Conservation (phyloP, 2,329 filamentous ascomycete species). For the Trichophyton verrucosum region DNA sequence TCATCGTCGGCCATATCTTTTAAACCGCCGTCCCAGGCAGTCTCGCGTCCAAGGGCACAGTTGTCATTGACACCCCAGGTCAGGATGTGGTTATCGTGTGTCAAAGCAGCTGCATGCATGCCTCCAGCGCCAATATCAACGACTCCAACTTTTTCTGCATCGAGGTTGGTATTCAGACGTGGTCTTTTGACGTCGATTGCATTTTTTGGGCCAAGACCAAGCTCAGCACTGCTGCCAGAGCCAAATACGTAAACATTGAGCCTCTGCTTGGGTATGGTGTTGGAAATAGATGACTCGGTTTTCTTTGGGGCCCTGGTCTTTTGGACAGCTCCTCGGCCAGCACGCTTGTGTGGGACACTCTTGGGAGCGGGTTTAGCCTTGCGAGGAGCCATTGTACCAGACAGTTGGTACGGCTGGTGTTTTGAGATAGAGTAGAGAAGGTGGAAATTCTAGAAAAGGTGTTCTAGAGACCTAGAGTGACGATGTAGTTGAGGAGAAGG, state of each 20-base stretch:
- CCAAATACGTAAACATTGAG: background rate
- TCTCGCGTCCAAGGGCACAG: slow-evolving; percentile 64
- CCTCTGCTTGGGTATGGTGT: background rate
- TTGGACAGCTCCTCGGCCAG: background rate
- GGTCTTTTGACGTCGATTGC: background rate
- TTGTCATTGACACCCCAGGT: slow-evolving; percentile 85
- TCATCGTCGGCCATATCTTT: slow-evolving; percentile 12
- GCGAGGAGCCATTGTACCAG: too few relatives aligned
- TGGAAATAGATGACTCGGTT: background rate
- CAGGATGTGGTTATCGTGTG: slow-evolving; percentile 65
- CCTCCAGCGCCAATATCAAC: slow-evolving; percentile 59
- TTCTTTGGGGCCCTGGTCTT: background rate
- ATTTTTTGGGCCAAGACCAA: background rate
- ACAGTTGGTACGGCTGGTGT: too few relatives aligned
- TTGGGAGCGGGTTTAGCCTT: too few relatives aligned
- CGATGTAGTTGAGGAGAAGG: too few relatives aligned
- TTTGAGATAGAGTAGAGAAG: too few relatives aligned
- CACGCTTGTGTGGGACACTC: too few relatives aligned
- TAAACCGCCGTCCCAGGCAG: slow-evolving; percentile 51
- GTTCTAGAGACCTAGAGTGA: too few relatives aligned
- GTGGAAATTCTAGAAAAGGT: too few relatives aligned
- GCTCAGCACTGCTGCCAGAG: background rate
- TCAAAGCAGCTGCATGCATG: slow-evolving; percentile 57
- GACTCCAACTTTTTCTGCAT: slow-evolving; percentile 30
- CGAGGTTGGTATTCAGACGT: background rate